phyloP scores from a whole-genome alignment of 305 asterid genomes.

The Fraxinus latifolia region DNA sequence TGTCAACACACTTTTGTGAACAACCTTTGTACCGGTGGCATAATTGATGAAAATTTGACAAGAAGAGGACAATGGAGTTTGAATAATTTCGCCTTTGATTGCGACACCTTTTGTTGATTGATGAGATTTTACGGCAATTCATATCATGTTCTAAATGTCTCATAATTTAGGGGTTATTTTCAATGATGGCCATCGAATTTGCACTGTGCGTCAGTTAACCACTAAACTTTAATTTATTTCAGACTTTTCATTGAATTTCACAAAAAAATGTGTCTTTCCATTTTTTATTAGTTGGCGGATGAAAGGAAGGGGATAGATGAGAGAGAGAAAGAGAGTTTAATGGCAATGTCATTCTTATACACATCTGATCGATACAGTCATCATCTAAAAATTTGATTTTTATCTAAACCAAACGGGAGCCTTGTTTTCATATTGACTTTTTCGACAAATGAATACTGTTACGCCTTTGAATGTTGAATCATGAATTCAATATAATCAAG shows the following conservation, averaged over 20 bases:
- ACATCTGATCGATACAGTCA: background rate
- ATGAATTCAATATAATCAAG: background rate
- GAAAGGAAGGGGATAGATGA: background rate
- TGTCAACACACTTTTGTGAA: no score
- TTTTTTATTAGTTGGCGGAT: no score
- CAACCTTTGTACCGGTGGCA: no score
- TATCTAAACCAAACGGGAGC: background rate
- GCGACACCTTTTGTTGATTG: slow-evolving; percentile 16
- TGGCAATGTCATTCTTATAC: background rate
- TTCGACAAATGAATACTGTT: background rate
- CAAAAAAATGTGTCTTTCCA: background rate
- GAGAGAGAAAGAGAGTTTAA: no score
- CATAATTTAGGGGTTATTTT: background rate
- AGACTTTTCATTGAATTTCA: background rate
- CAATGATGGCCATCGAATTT: background rate
- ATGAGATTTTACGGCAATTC: slow-evolving; percentile 1
- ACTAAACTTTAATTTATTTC: background rate
- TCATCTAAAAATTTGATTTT: background rate
- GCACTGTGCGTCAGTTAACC: background rate
- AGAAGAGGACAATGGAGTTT: background rate
- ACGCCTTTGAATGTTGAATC: background rate
- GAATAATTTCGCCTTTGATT: slow-evolving; percentile 9
- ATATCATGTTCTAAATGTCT: background rate
- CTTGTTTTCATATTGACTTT: background rate
- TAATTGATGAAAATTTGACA: background rate